These are phyloP conservation scores for Xylaria venustula DNA, from an alignment of 495 filamentous ascomycete species.

Conservation along the genomic window DNA sequence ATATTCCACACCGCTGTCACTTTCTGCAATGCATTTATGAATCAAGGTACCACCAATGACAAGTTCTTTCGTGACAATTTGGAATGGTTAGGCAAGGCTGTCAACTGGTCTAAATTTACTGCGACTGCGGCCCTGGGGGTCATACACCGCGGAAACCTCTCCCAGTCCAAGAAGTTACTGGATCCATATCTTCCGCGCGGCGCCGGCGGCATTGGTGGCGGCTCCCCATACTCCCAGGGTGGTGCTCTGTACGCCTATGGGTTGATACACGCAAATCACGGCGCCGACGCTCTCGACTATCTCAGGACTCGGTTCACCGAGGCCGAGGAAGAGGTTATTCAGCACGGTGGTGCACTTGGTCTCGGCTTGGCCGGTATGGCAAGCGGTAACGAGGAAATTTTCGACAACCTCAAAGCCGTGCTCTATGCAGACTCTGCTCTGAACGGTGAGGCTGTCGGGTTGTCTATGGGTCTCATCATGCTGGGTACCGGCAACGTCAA, in stretches of 20 bases:
- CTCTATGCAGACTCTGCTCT: constrained; percentile 91
- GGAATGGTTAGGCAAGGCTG: constrained; percentile 97
- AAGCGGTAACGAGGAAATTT: constrained; percentile 84
- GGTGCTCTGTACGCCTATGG: constrained; percentile 94
- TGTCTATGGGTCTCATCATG: constrained; percentile 97
- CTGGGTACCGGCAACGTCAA: constrained; percentile 89
- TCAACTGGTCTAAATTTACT: constrained; percentile 99
- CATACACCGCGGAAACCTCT: constrained; percentile 92
- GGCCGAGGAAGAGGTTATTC: constrained; percentile 89
- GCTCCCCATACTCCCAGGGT: constrained; percentile 92
- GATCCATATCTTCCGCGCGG: constrained; percentile 91
- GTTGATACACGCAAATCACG: constrained; percentile 97
- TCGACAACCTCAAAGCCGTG: constrained; percentile 82
- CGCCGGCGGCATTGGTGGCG: constrained; percentile 59
- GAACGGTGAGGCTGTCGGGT: constrained; percentile 93
- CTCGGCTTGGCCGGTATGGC: constrained; percentile 98
- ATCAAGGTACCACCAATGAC: constrained; percentile 96
- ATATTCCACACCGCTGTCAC: constrained; percentile 98
- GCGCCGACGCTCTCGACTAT: constrained; percentile 85
- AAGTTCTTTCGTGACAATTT: constrained; percentile 97
- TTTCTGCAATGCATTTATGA: constrained; percentile 98
- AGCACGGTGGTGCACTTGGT: constrained; percentile 93
- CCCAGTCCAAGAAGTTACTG: constrained; percentile 87
- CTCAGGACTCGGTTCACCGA: constrained; percentile 83
- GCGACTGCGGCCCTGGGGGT: constrained; percentile 96